Evolutionary conservation across 495 filamentous ascomycete genomes (phyloP).

Genomic region (Penicillium bialowiezense): DNA sequence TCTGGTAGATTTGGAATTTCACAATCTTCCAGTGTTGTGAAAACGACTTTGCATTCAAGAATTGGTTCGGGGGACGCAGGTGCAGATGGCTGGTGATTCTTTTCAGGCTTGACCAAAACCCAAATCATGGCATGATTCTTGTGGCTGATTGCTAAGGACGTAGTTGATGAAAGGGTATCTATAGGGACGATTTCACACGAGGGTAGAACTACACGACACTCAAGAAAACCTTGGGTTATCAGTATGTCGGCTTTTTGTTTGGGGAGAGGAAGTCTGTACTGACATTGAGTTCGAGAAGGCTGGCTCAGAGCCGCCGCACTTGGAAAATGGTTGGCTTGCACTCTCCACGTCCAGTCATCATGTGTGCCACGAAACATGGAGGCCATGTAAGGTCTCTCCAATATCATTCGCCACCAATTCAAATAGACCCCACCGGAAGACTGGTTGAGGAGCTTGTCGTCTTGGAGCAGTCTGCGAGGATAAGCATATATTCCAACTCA

Average conservation of each 20-base stretch:
- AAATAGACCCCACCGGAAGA: background rate
- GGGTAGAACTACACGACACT: background rate
- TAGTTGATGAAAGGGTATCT: background rate
- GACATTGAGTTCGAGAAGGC: background rate
- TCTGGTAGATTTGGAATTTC: background rate
- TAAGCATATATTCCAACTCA: background rate
- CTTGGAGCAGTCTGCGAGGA: background rate
- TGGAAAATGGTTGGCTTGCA: background rate
- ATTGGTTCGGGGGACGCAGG: background rate
- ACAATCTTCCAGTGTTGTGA: background rate
- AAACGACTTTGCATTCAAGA: constrained; percentile 1
- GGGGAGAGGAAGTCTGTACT: too few species aligned
- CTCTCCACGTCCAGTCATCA: background rate
- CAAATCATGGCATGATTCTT: constrained; percentile 3
- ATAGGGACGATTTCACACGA: background rate
- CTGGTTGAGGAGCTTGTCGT: background rate
- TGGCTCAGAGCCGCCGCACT: background rate
- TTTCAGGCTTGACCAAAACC: background rate
- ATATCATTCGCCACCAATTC: background rate
- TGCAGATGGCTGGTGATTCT: background rate
- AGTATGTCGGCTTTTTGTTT: too few species aligned
- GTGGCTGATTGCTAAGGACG: background rate
- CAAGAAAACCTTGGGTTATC: background rate
- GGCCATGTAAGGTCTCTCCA: background rate
- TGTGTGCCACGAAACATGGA: background rate